A percentile compares a stretch with the other conserved stretches of the same genome.
Conservation (phyloP, 208 protist genomes). For the Crithidia acanthocephali region DNA sequence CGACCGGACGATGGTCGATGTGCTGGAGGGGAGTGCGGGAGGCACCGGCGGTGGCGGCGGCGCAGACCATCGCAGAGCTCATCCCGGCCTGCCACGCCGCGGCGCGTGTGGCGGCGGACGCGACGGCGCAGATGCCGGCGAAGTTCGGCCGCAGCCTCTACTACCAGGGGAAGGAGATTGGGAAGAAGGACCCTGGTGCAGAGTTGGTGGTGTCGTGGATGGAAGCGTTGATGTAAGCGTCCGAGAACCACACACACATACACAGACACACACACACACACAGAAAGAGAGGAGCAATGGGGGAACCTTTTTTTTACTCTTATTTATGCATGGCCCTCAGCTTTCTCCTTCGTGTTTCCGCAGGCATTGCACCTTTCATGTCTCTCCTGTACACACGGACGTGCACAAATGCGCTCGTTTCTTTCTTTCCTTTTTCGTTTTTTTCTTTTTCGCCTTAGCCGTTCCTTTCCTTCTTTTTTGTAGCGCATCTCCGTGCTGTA, state of each 20-base stretch:
- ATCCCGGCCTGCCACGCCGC: conserved; percentile 40
- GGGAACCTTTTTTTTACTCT: too few relatives aligned
- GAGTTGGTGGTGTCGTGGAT: conserved; percentile 63
- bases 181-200: conserved; percentile 55
- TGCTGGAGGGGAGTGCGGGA: conserved; percentile 48
- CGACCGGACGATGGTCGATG: conserved; percentile 81
- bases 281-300: too few relatives aligned
- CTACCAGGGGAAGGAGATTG: conserved; percentile 63
- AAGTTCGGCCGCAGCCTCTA: conserved; percentile 63
- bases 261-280: conserved; percentile 3
- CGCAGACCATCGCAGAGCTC: conserved; percentile 42
- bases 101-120: conserved; percentile 38
- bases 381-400: too few relatives aligned
- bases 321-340: too few relatives aligned
- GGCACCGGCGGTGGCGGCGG: conserved; percentile 32
- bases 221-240: conserved; percentile 27
- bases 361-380: too few relatives aligned
- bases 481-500: too few relatives aligned
- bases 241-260: too few relatives aligned
- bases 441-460: too few relatives aligned
- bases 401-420: too few relatives aligned
- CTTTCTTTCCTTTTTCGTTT: too few relatives aligned
- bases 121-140: conserved; percentile 45
- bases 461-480: too few relatives aligned
- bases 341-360: too few relatives aligned